Conservation (phyloP, 345 rosid genomes). For the Odontarrhena argentea region DNA sequence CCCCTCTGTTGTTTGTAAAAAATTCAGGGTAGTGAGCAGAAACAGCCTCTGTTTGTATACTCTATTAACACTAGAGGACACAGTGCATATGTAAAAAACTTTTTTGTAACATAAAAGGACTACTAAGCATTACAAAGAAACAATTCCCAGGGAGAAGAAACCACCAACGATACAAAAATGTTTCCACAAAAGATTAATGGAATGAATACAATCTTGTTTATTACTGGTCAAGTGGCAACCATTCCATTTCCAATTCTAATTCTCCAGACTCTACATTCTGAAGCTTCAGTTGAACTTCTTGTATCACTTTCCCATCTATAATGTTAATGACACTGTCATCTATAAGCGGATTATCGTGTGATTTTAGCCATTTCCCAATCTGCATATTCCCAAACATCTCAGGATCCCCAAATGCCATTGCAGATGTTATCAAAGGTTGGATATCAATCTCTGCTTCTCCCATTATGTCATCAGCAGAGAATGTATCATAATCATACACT, state of each 20-base stretch:
- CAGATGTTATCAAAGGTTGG: slow-evolving; percentile 44
- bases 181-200: background rate
- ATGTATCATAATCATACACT: slow-evolving; percentile 48
- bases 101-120: no score
- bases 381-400: slow-evolving; percentile 42
- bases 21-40: no score
- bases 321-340: slow-evolving; percentile 45
- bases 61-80: no score
- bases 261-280: slow-evolving; percentile 50
- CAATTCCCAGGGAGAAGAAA: background rate
- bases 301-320: slow-evolving; percentile 46
- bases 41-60: no score
- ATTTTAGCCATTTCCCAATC: slow-evolving; percentile 47
- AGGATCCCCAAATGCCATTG: slow-evolving; percentile 43
- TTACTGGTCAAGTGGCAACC: slow-evolving; percentile 37
- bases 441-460: slow-evolving; percentile 51
- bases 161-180: background rate
- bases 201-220: background rate
- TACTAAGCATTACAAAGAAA: background rate
- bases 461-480: slow-evolving; percentile 50
- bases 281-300: slow-evolving; percentile 43
- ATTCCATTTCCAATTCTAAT: slow-evolving; percentile 41
- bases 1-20: no score
- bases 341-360: slow-evolving; percentile 39
- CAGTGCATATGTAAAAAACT: no score